A percentile compares a stretch with the other conserved stretches of the same genome.
phyloP scores from a whole-genome alignment of 1,139 yeast species.

The Debaryomyces udenii region DNA sequence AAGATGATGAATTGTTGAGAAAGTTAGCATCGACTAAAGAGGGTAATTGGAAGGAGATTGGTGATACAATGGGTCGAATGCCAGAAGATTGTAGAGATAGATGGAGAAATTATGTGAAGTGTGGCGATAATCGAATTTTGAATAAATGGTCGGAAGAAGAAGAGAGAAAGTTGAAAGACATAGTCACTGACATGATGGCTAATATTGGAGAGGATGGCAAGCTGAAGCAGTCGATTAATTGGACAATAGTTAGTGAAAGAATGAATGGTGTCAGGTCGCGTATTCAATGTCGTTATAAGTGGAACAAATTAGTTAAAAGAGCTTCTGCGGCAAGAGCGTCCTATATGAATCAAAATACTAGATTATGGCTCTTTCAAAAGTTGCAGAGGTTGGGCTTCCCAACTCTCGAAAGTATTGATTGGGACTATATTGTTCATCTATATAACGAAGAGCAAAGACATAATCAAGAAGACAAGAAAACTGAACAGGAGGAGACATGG shows the following conservation, averaged over 20 bases:
- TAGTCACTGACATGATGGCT: conserved; percentile 51
- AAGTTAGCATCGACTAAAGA: conserved; percentile 65
- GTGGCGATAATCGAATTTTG: conserved; percentile 73
- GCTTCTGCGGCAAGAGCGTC: conserved; percentile 55
- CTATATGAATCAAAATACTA: conserved; percentile 52
- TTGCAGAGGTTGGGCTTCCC: conserved; percentile 51
- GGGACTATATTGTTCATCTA: conserved; percentile 37
- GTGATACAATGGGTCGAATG: conserved; percentile 81
- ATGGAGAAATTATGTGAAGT: conserved; percentile 92
- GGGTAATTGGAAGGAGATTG: conserved; percentile 86
- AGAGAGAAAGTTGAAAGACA: conserved; percentile 60
- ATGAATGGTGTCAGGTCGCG: conserved; percentile 90
- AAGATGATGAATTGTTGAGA: conserved; percentile 71
- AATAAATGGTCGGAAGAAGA: conserved; percentile 82
- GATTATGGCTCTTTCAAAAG: conserved; percentile 59
- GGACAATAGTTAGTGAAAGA: conserved; percentile 87
- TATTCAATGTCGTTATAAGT: conserved; percentile 92
- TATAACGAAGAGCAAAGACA: conserved; percentile 14
- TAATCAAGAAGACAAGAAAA: conserved; percentile 9
- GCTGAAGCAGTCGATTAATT: conserved; percentile 56
- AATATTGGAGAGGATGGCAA: conserved; percentile 20
- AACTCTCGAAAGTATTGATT: conserved; percentile 57
- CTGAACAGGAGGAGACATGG: conserved; percentile 24
- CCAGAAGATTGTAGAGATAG: conserved; percentile 97
- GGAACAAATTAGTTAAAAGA: conserved; percentile 78